Evolutionary conservation across 2,329 filamentous ascomycete species (phyloP), one percentile per base, ranked within the genome.

Genomic region (Aspergillus spinulosporus): DNA sequence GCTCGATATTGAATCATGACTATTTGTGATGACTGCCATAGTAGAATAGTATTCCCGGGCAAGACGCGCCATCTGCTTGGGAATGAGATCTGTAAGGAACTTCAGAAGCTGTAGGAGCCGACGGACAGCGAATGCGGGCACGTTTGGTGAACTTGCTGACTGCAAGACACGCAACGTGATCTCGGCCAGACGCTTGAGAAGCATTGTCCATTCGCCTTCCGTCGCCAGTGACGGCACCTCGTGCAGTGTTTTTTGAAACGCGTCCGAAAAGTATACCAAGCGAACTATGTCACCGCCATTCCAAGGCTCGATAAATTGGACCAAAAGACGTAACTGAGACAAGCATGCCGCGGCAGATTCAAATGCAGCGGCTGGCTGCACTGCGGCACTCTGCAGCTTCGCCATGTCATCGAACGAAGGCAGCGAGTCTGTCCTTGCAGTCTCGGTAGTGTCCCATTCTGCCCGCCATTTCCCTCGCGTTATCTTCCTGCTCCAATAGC

Each of bases 401-500:
- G 66, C 56, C 73, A 74, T 60, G 77, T 70, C n/a, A 12, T 63
- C 63, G 34, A 64, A 64, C 2, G 47, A 46, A 21, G 46, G 62
- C 14, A 53, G 60, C 56, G 75, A 72, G 54, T 66, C 60, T 9
- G 63, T 59, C 53, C 74, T 73, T 59, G 65, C 62, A 51, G 65
- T 66, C 64, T 88, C 87, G 34, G 83, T 68, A 6, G 75, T 67
- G 72, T 92, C 88, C 76, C 90, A 90, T 40, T 82, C 73, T 49
- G 72, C 70, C 60, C 88, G 82, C 75, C 84, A 85, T 53, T 68
- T 66, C 46, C 81, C 74, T 61, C 84, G 84, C 59, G 89, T 77
- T 49, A 73, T 69, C 58, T 77, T 80, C 64, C 92, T 84, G 57
- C 78, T 80, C 55, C 73, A 80, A 72, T 95, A 83, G 11, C 92